Evolutionary conservation across 1,284 basidiomycete species (phyloP), one percentile per base, ranked within the genome.

Genomic region (Cryptococcus maquisensis): DNA sequence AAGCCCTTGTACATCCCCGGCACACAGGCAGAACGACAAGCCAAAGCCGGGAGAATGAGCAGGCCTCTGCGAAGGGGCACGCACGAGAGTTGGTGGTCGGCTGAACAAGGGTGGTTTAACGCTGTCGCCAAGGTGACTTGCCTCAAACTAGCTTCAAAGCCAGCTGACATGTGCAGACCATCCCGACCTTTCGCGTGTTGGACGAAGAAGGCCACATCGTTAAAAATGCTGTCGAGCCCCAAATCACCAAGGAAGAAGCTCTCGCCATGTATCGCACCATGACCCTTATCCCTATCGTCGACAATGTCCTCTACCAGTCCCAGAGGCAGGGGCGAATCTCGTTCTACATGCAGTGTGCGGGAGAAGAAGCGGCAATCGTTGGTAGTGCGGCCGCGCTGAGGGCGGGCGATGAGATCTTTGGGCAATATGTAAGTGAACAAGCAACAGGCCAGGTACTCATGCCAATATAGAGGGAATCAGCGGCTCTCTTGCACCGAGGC

Each of bases 241-340:
- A 90, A 72, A 88, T 86, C 57, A 84, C 86, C 65, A 80, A 86
- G 72, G 80, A 81, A 24, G 79, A 86, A 64, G 87, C 88, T n/a
- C 80, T 82, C 49, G 83, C 78, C 67, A 79, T 93, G 81, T 88
- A 93, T 67, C 84, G 87, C 72, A 80, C 85, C 54, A 93, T 93
- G 90, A 83, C 84, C 36, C 80, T 92, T 21, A 79, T 95, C 40
- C 92, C 92, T 0, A 84, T 85, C 36, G 79, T 95, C 67, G 92
- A 96, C 76, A 92, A 86, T 61, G 80, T 94, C 24, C 80, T 96
- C 20, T 90, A 93, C 77, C 94, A 93, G 67, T 84, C 93, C 3
- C 92, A 96, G 72, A 82, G 92, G 16, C 92, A 96, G 75, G 92
- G 92, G 26, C 90, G 93, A 68, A 92, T 94, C 65, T 90, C 88